A percentile compares a stretch with the other conserved stretches of the same genome.
These are phyloP conservation scores for Musa acuminata DNA, from an alignment of 176 grass and related monocot genomes.

Conservation along the genomic window DNA sequence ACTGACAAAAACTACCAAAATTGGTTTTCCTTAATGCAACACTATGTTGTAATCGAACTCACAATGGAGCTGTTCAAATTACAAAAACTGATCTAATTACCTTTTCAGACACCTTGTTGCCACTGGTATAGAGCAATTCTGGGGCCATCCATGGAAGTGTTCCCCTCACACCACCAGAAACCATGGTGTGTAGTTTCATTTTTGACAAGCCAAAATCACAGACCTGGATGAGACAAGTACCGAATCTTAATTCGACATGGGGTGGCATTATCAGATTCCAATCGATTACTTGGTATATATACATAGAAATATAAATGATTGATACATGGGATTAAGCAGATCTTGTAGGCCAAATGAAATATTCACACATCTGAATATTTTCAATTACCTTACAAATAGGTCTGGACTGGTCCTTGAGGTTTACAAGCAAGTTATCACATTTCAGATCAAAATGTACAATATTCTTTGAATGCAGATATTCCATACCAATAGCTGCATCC, in stretches of 20 bases:
- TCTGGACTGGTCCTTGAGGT: constrained; percentile 66
- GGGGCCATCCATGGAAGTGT: constrained; percentile 99
- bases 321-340: too few relatives aligned
- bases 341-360: too few relatives aligned
- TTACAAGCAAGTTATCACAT: constrained; percentile 95
- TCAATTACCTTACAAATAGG: constrained; percentile 86
- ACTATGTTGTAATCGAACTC: not conserved
- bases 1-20: not conserved
- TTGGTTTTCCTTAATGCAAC: not conserved
- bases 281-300: too few relatives aligned
- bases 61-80: not conserved
- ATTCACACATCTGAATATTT: not conserved
- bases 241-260: not conserved
- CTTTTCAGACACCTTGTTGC: constrained; percentile 80
- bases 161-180: constrained; percentile 95
- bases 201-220: constrained; percentile 94
- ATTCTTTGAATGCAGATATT: constrained; percentile 83
- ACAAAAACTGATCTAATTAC: constrained; percentile 30
- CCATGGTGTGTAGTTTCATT: constrained; percentile 82
- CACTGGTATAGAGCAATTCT: constrained; percentile 50
- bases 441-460: constrained; percentile 95
- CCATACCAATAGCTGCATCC: constrained; percentile 98
- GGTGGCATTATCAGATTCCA: not conserved
- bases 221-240: constrained; percentile 34
- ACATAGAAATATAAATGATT: too few relatives aligned